A percentile compares a stretch with the other conserved stretches of the same genome.
phyloP scores from a whole-genome alignment of 1,139 yeast genomes.

The Sugiyamaella japonica region DNA sequence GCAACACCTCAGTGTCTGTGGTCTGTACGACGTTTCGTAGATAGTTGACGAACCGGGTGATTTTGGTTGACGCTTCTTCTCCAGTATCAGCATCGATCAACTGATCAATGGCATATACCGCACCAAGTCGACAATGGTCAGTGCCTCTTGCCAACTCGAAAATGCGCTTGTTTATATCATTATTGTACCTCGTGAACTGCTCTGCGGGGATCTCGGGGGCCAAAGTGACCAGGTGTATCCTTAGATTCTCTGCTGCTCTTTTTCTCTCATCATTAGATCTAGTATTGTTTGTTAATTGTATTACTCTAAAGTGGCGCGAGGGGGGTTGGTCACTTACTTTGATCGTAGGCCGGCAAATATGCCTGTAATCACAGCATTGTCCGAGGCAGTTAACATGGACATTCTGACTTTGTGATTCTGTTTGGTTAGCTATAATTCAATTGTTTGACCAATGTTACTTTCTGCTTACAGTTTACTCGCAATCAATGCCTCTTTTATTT shows the following conservation, averaged over 20 bases:
- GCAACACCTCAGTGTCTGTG: constrained; percentile 80
- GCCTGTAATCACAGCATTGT: constrained; percentile 11
- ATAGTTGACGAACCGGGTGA: constrained; percentile 87
- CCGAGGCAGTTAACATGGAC: not conserved
- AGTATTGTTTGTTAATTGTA: not conserved
- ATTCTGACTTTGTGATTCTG: not conserved
- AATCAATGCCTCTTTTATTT: too few species aligned
- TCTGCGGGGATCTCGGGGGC: constrained; percentile 77
- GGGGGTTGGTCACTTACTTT: constrained; percentile 19
- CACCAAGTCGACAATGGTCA: constrained; percentile 79
- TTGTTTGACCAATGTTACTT: too few species aligned
- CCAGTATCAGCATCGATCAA: constrained; percentile 75
- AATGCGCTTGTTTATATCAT: constrained; percentile 82
- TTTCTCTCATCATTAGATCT: constrained; percentile 35
- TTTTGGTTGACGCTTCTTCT: constrained; percentile 81
- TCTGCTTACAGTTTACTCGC: too few species aligned
- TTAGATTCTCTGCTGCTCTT: constrained; percentile 59
- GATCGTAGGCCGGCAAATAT: constrained; percentile 21
- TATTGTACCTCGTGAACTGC: constrained; percentile 76
- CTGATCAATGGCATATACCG: constrained; percentile 86
- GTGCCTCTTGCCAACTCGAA: constrained; percentile 81
- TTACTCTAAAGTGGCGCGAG: not conserved
- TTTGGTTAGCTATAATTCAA: not conserved
- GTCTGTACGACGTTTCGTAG: constrained; percentile 78
- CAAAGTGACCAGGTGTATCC: constrained; percentile 63